Evolutionary conservation across 202 grass and related monocot genomes (phyloP).

Genomic region (Musa balbisiana): DNA sequence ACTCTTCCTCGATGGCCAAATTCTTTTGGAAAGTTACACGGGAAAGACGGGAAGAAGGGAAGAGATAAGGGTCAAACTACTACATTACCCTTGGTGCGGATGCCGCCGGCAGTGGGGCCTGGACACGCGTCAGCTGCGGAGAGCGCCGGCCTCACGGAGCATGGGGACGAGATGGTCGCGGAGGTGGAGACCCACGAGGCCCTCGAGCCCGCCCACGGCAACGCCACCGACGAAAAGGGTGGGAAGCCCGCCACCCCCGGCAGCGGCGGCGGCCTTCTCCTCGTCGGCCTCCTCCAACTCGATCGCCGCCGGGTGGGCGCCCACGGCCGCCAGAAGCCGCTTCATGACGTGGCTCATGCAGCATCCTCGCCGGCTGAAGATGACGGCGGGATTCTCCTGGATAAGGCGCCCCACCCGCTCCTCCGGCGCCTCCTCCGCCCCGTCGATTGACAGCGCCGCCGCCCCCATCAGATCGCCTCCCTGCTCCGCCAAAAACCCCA

Average conservation of each 20-base stretch:
- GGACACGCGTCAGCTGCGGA: constrained; percentile 26
- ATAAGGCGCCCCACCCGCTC: constrained; percentile 19
- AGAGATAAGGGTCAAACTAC: background rate
- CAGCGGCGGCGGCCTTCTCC: constrained; percentile 31
- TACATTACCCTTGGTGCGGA: background rate
- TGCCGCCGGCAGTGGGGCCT: background rate
- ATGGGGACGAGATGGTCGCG: constrained; percentile 65
- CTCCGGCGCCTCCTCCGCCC: constrained; percentile 14
- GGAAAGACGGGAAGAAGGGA: background rate
- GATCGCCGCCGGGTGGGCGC: constrained; percentile 8
- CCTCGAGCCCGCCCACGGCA: constrained; percentile 73
- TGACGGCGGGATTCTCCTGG: constrained; percentile 12
- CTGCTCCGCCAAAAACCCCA: background rate
- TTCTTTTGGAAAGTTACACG: too few species aligned
- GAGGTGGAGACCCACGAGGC: constrained; percentile 85
- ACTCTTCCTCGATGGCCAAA: too few species aligned
- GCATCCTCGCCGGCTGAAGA: constrained; percentile 20
- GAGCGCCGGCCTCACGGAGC: constrained; percentile 58
- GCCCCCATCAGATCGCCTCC: background rate
- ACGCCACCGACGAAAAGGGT: constrained; percentile 77
- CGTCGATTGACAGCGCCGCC: constrained; percentile 19
- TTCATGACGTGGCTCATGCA: constrained; percentile 26
- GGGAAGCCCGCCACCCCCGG: constrained; percentile 28
- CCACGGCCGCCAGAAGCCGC: constrained; percentile 14
- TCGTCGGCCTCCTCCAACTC: constrained; percentile 40